Evolutionary conservation across 306 rosid genomes (phyloP), one percentile per base, ranked within the genome.

Genomic region (Vicia sativa): DNA sequence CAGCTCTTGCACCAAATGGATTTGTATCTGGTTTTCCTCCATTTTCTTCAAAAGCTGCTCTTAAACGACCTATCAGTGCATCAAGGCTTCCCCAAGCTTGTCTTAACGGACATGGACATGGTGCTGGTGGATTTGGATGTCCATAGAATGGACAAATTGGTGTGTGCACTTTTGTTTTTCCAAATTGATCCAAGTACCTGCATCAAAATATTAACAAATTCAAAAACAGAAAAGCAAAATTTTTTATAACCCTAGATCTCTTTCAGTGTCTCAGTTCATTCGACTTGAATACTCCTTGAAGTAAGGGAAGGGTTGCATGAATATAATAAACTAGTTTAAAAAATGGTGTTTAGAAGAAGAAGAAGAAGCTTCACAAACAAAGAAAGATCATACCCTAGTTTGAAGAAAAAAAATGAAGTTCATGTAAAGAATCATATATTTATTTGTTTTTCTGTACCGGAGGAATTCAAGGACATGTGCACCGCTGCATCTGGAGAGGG

Each of bases 31-130:
- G 92, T 57, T 90, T 88, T 13, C 99, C 99, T 35, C 99, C 99
- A 65, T 95, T 95, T 77, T 95, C 99, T 59, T 95, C 99, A 15
- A 88, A 95, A n/a, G 99, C 99, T 0, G 99, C 99, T 1, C 99
- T 77, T 3, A 95, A 84, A 13, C 99, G 90, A 0, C 99, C 99
- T 58, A 95, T 91, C 34, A 95, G 96, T 0, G 99, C 97, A 11
- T 95, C 99, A 9, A 95, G 95, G 72, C 99, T 95, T 0, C 99
- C 99, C 99, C 99, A 95, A 0, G 99, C 99, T 70, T 95, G 99
- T 10, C 96, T 68, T 2, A 95, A 90, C 3, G 99, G 99, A 52
- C 97, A 95, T 26, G 96, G 97, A 61, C 99, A 95, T 15, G 99
- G 97, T 0, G 97, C 99, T 1, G 99, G 99, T 0, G 99, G 99